Conservation (phyloP, 768 basidiomycete species). For the Trametes cinnabarina region DNA sequence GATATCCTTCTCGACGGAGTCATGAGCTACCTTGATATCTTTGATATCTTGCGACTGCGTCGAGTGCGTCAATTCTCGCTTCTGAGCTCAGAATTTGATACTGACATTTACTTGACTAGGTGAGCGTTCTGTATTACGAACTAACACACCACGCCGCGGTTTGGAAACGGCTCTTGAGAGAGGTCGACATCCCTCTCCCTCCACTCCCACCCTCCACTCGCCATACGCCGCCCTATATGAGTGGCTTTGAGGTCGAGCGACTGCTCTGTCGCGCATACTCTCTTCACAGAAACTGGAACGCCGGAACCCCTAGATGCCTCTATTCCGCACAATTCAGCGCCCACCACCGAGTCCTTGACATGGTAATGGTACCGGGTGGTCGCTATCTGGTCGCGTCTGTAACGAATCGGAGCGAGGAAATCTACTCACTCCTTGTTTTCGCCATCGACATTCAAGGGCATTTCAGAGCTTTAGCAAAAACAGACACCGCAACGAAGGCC, state of each 20-base stretch:
- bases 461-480: slow-evolving; percentile 44
- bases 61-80: slow-evolving; percentile 27
- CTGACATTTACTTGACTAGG: slow-evolving; percentile 34
- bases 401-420: slow-evolving; percentile 37
- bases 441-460: slow-evolving; percentile 49
- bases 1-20: slow-evolving; percentile 40
- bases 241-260: slow-evolving; percentile 47
- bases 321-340: too few species aligned
- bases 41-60: slow-evolving; percentile 38
- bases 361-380: slow-evolving; percentile 64
- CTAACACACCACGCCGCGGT: slow-evolving; percentile 67
- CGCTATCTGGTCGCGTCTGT: slow-evolving; percentile 66
- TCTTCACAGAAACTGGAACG: slow-evolving; percentile 63
- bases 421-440: slow-evolving; percentile 53
- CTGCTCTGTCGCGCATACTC: slow-evolving; percentile 60
- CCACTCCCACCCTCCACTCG: slow-evolving; percentile 59
- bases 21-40: slow-evolving; percentile 35
- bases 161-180: slow-evolving; percentile 62
- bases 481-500: slow-evolving; percentile 49
- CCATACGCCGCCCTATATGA: slow-evolving; percentile 35
- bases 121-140: slow-evolving; percentile 56
- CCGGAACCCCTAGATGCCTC: too few species aligned
- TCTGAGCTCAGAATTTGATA: not conserved
- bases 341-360: slow-evolving; percentile 44
- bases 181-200: slow-evolving; percentile 55